Percentiles rank a stretch among this genome's conserved stretches.
phyloP scores from a whole-genome alignment of 805 yeast species.

The Teunomyces lycoperdinae region DNA sequence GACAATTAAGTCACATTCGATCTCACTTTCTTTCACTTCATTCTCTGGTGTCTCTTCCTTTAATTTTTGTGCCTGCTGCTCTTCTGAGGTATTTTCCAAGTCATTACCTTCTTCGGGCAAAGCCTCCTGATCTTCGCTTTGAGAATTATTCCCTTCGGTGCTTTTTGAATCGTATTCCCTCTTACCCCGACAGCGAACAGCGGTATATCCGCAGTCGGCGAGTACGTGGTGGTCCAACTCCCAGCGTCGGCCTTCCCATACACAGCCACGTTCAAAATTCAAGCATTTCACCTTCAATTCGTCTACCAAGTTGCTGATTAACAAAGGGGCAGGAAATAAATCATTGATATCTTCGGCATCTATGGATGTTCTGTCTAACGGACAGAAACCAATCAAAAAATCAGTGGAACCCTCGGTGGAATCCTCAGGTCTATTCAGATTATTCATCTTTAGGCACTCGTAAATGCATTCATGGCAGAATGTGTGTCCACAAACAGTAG shows the following conservation, averaged over 20 bases:
- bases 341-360: constrained; percentile 29
- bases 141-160: background rate
- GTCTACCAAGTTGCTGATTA: constrained; percentile 58
- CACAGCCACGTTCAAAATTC: constrained; percentile 52
- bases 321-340: constrained; percentile 52
- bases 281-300: constrained; percentile 58
- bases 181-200: constrained; percentile 30
- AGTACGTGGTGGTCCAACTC: constrained; percentile 49
- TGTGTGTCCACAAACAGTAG: constrained; percentile 40
- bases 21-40: background rate
- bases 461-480: constrained; percentile 15
- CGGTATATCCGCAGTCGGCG: constrained; percentile 34
- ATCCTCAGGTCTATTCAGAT: constrained; percentile 6
- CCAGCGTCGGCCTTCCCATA: constrained; percentile 59
- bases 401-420: background rate
- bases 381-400: constrained; percentile 41
- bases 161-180: constrained; percentile 7
- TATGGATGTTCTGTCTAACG: constrained; percentile 57
- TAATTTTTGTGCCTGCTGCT: constrained; percentile 11
- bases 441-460: constrained; percentile 28
- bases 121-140: constrained; percentile 3
- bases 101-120: constrained; percentile 7
- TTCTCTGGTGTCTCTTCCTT: constrained; percentile 9
- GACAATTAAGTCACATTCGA: constrained; percentile 13
- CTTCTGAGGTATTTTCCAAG: constrained; percentile 10